Percentiles rank a stretch among this genome's conserved stretches.
phyloP scores from a whole-genome alignment of 208 protist species.

The Porcisia hertigi region DNA sequence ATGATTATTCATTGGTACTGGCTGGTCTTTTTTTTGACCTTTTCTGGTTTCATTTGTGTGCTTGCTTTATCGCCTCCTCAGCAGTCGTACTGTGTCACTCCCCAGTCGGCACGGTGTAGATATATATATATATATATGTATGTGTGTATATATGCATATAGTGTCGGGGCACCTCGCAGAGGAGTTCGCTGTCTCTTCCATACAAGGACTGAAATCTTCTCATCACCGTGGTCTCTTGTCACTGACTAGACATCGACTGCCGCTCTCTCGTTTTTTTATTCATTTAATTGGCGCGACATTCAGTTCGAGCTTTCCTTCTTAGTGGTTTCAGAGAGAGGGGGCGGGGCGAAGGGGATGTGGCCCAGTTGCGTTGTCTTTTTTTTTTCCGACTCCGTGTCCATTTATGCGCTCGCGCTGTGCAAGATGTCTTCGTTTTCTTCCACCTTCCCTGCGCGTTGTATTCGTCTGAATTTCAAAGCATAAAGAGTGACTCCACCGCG shows the following conservation, averaged over 20 bases:
- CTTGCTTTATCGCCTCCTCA: neutral
- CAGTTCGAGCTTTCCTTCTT: neutral
- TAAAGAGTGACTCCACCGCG: neutral
- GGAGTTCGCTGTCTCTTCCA: neutral
- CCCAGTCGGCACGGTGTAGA: neutral
- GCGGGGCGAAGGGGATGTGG: neutral
- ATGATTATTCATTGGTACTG: neutral
- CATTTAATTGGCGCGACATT: too few species aligned
- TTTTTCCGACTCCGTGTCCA: neutral
- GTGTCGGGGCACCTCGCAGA: neutral
- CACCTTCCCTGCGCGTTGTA: neutral
- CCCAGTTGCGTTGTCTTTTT: neutral
- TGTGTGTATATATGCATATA: too few species aligned
- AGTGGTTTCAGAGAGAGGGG: neutral
- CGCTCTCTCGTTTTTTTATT: neutral
- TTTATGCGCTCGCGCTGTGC: neutral
- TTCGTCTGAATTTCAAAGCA: neutral
- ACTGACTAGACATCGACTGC: neutral
- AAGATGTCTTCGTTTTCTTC: slow-evolving; percentile 1
- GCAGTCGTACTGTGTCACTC: neutral
- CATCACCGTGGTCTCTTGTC: neutral
- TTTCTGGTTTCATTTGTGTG: neutral
- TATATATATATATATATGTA: too few species aligned
- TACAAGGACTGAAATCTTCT: neutral
- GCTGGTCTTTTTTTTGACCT: neutral